Evolutionary conservation across 164 flowering plant species (phyloP), one percentile per base, ranked within the genome.

Genomic region (Nelumbo lutea): DNA sequence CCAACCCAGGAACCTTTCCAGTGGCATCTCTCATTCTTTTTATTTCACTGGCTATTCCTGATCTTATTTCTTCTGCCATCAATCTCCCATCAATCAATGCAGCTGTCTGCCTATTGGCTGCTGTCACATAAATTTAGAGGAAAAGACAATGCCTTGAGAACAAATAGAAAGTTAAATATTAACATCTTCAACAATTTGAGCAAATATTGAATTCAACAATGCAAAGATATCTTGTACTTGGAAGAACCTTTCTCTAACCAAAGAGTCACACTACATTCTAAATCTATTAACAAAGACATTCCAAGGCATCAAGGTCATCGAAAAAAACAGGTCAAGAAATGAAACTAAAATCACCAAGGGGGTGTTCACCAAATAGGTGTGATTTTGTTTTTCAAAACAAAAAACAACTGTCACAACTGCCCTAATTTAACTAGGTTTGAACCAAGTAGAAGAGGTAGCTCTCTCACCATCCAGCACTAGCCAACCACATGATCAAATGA

Each of bases 1-100:
- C 96, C 75, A 94, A 76, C 5, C 96, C 93, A 74, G 98, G 98
- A 69, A 87, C 86, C 73, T 81, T 80, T 8, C 86, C 88, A 50
- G 81, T 82, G 59, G 79, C 59, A 9, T 77, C 78, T 75, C 85
- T 87, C 97, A 94, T 94, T 67, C 81, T 78, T 56, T 75, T 45
- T 40, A 94, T 88, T 80, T 94, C 95, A 75, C 62, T 57, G 55
- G 88, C 88, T 68, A 94, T 85, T 69, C 73, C 75, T 65, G 75
- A 77, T 75, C 80, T 86, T 69, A 94, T 88, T 68, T 80, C 85
- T 50, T 85, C 90, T 0, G 98, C 89, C 70, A 94, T 88, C 14
- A 74, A 68, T 75, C 81, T 85, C 52, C 97, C 97, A 77, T 91
- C 87, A 67, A 93, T 85, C 15, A 87, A 69, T 4, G 75, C 65